A percentile compares a stretch with the other conserved stretches of the same genome.
Conservation (phyloP, 352 stramenopile genomes). For the Phytophthora palmivora region DNA sequence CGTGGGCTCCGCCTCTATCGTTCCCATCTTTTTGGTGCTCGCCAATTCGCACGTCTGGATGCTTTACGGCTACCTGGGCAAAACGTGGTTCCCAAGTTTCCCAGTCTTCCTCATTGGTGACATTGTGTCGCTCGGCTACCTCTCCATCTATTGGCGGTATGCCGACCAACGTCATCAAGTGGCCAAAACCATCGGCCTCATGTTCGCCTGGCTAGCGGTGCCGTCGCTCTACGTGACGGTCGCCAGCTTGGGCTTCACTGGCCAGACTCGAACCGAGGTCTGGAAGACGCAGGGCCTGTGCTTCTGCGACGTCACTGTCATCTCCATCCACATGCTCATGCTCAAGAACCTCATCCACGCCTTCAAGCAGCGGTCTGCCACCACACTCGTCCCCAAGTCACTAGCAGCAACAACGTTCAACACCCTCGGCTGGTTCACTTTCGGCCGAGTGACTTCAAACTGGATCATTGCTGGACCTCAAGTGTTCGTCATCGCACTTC, state of each 20-base stretch:
- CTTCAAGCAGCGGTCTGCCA: constrained; percentile 44
- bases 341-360: constrained; percentile 47
- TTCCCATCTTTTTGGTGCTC: constrained; percentile 36
- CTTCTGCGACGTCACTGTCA: constrained; percentile 40
- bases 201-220: constrained; percentile 29
- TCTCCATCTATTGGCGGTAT: constrained; percentile 41
- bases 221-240: constrained; percentile 38
- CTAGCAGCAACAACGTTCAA: constrained; percentile 54
- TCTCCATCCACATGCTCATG: constrained; percentile 50
- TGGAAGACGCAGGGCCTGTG: constrained; percentile 42
- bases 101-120: constrained; percentile 48
- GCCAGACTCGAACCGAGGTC: constrained; percentile 31
- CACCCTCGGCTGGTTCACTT: constrained; percentile 60
- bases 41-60: constrained; percentile 44
- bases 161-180: constrained; percentile 25
- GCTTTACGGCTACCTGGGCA: constrained; percentile 38
- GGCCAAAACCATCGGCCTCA: constrained; percentile 16
- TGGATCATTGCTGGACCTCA: constrained; percentile 64
- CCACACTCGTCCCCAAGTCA: constrained; percentile 44
- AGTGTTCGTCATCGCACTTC: constrained; percentile 47
- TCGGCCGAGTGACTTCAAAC: constrained; percentile 50
- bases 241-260: constrained; percentile 31
- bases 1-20: constrained; percentile 27
- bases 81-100: constrained; percentile 48
- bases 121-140: constrained; percentile 34